Evolutionary conservation across 2,329 filamentous ascomycete species (phyloP).

Genomic region (Annulohypoxylon truncatum): DNA sequence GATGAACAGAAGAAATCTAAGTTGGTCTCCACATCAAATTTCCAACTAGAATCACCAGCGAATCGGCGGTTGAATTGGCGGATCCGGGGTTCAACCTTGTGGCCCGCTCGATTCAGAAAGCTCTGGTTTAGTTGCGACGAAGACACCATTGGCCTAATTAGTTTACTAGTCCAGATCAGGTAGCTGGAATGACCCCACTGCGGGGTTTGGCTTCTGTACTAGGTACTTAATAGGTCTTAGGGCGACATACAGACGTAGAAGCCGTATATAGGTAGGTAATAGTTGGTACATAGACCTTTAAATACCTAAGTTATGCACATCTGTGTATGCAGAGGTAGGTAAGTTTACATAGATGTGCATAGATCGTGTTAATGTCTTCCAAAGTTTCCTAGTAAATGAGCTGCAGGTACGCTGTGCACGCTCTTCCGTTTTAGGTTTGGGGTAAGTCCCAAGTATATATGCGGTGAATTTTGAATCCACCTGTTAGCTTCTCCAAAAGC

Average conservation of each 20-base stretch:
- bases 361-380: background rate
- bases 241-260: no score
- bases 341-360: no score
- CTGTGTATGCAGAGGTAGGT: no score
- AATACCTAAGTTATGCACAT: no score
- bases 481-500: conserved; percentile 11
- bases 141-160: background rate
- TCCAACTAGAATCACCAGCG: conserved; percentile 14
- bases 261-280: background rate
- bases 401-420: conserved; percentile 8
- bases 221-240: background rate
- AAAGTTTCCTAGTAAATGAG: background rate
- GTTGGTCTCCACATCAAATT: conserved; percentile 35
- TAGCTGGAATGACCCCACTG: background rate
- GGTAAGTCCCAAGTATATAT: conserved; percentile 5
- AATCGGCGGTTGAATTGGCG: conserved; percentile 14
- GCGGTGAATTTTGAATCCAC: conserved; percentile 1
- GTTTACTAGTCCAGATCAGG: background rate
- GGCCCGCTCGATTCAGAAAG: background rate
- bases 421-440: background rate
- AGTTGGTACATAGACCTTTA: background rate
- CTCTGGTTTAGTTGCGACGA: background rate
- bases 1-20: conserved; percentile 19
- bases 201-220: background rate
- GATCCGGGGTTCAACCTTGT: conserved; percentile 13